Evolutionary conservation across 257 asterid species (phyloP), one percentile per base, ranked within the genome.

Genomic region (Nicotiana benthamiana): DNA sequence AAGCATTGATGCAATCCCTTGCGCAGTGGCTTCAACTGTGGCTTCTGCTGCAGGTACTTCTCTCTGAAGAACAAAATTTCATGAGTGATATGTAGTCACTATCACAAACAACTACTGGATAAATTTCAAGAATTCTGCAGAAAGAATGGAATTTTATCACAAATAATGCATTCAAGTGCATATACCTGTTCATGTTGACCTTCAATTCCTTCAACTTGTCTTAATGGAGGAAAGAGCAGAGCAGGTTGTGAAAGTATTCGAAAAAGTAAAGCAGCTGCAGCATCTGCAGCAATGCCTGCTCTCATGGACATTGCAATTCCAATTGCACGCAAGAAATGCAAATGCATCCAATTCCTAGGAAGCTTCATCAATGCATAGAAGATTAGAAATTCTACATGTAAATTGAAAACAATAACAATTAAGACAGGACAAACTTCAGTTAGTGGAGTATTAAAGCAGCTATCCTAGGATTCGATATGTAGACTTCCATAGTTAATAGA

Each of bases 221-320:
- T 87, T 83, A 90, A 79, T 17, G 99, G 97, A 75, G 99, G 99
- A 79, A 96, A 96, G 81, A 96, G 97, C 77, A 96, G 86, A 81
- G 98, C 99, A 30, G 99, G 98, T 80, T 96, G 99, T 68, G 99
- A 94, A 59, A 96, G 98, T 87, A 94, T 91, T 6, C 99, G 92
- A 54, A 96, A 96, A 88, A 96, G 99, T 80, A 96, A 88, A 83
- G 99, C 98, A 88, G 98, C 99, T 34, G 99, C 99, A 75, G 98
- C 87, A 89, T 94, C 99, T 51, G 99, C 98, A 72, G 99, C 94
- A 83, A 96, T 90, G 60, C 98, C 99, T 77, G 92, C 94, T 88
- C 99, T 90, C 98, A 96, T 94, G 81, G 99, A 96, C 98, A 96
- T 96, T 26, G 98, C 99, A 77, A 91, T 88, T 66, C 99, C 99